A percentile compares a stretch with the other conserved stretches of the same genome.
These are phyloP conservation scores for Nakazawaea populi DNA, from an alignment of 805 yeast species.

Conservation along the genomic window DNA sequence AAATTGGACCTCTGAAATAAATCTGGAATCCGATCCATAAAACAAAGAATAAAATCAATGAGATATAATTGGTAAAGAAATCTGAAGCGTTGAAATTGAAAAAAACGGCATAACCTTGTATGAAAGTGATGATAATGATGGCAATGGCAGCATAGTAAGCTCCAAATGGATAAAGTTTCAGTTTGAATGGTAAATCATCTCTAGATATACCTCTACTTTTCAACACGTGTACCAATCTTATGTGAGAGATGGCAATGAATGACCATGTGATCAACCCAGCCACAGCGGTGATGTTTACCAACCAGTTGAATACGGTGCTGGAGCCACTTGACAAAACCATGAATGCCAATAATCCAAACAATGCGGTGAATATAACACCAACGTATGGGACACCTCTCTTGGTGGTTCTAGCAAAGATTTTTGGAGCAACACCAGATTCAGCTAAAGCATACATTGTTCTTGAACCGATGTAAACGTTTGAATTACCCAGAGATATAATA, in stretches of 20 bases:
- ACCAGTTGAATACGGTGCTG: conserved; percentile 60
- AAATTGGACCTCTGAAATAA: conserved; percentile 40
- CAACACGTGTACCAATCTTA: conserved; percentile 65
- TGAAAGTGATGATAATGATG: conserved; percentile 50
- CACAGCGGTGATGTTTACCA: conserved; percentile 68
- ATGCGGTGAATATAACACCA: conserved; percentile 51
- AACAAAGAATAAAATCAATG: conserved; percentile 53
- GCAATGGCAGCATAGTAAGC: conserved; percentile 59
- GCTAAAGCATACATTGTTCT: conserved; percentile 64
- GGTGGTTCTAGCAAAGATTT: conserved; percentile 40
- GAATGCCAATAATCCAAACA: conserved; percentile 61
- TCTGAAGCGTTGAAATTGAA: conserved; percentile 44
- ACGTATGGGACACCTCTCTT: conserved; percentile 56
- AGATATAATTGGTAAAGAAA: conserved; percentile 69
- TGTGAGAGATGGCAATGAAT: conserved; percentile 56
- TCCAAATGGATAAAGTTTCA: conserved; percentile 58
- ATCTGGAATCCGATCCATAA: conserved; percentile 52
- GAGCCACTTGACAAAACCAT: conserved; percentile 50
- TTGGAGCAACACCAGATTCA: conserved; percentile 53
- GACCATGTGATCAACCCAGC: conserved; percentile 75
- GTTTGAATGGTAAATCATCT: conserved; percentile 69
- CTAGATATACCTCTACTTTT: conserved; percentile 59
- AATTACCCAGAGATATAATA: conserved; percentile 74
- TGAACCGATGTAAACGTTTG: conserved; percentile 68
- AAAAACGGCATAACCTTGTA: conserved; percentile 71